A percentile compares a stretch with the other conserved stretches of the same genome.
phyloP scores from a whole-genome alignment of 805 yeast species.

The Alloascoidea africana region DNA sequence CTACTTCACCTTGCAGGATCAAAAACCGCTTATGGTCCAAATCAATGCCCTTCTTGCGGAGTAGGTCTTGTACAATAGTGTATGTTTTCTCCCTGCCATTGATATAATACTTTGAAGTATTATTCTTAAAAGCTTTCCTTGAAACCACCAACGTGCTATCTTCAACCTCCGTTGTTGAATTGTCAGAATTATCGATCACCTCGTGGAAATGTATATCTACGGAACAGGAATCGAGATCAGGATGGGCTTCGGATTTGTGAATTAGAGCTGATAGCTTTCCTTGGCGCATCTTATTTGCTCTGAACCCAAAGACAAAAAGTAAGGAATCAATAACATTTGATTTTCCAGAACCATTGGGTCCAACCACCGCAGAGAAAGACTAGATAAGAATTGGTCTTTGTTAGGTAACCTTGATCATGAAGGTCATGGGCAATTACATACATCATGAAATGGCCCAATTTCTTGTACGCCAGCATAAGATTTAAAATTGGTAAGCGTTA shows the following conservation, averaged over 20 bases:
- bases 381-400: too few relatives aligned
- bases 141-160: constrained; percentile 53
- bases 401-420: too few relatives aligned
- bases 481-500: constrained; percentile 76
- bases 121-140: constrained; percentile 65
- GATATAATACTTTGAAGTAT: constrained; percentile 64
- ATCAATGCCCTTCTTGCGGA: constrained; percentile 79
- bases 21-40: constrained; percentile 88
- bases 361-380: constrained; percentile 93
- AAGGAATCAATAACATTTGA: constrained; percentile 97
- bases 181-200: constrained; percentile 41
- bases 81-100: constrained; percentile 58
- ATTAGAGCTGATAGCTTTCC: constrained; percentile 85
- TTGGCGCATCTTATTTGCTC: constrained; percentile 95
- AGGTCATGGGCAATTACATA: constrained; percentile 9
- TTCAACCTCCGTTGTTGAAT: constrained; percentile 29
- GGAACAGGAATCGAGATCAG: constrained; percentile 56
- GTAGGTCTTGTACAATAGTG: constrained; percentile 58
- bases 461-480: constrained; percentile 89
- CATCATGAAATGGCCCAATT: constrained; percentile 80
- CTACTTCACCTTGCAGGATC: constrained; percentile 96
- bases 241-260: constrained; percentile 71
- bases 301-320: constrained; percentile 91
- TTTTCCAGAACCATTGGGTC: constrained; percentile 97
- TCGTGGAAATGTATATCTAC: constrained; percentile 84